Conservation (phyloP, 1,139 yeast genomes). For the Wickerhamomyces sp. region DNA sequence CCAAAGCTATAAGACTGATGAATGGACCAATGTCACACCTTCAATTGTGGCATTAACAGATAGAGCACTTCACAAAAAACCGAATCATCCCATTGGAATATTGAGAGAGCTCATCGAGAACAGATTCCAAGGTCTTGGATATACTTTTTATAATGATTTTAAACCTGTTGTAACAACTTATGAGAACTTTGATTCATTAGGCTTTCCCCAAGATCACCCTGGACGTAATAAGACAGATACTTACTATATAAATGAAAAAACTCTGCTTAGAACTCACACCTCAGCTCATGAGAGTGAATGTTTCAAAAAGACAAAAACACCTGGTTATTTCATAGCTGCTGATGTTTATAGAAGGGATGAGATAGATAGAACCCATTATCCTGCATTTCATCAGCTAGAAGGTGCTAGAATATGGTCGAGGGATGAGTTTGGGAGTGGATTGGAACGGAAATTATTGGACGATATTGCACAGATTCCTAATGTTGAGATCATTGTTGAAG, state of each 20-base stretch:
- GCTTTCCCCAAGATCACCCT: slow-evolving; percentile 89
- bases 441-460: slow-evolving; percentile 36
- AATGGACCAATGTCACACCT: slow-evolving; percentile 83
- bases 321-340: slow-evolving; percentile 90
- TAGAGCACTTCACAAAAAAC: slow-evolving; percentile 68
- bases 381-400: slow-evolving; percentile 97
- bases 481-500: slow-evolving; percentile 68
- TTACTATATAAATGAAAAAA: slow-evolving; percentile 71
- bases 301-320: slow-evolving; percentile 60
- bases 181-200: slow-evolving; percentile 87
- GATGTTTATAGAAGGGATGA: slow-evolving; percentile 96
- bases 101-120: slow-evolving; percentile 68
- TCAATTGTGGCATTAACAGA: slow-evolving; percentile 66
- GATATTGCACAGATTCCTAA: slow-evolving; percentile 69
- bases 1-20: slow-evolving; percentile 55
- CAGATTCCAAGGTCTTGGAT: slow-evolving; percentile 62
- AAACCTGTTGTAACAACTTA: slow-evolving; percentile 76
- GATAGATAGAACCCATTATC: slow-evolving; percentile 92
- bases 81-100: slow-evolving; percentile 86
- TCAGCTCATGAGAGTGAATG: slow-evolving; percentile 95
- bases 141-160: slow-evolving; percentile 77
- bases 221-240: slow-evolving; percentile 93
- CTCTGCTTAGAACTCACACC: slow-evolving; percentile 85
- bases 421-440: slow-evolving; percentile 31
- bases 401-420: slow-evolving; percentile 88